Percentiles rank a stretch among this genome's conserved stretches.
phyloP scores from a whole-genome alignment of 1,284 basidiomycete species.

The Rhodotorula sp. region DNA sequence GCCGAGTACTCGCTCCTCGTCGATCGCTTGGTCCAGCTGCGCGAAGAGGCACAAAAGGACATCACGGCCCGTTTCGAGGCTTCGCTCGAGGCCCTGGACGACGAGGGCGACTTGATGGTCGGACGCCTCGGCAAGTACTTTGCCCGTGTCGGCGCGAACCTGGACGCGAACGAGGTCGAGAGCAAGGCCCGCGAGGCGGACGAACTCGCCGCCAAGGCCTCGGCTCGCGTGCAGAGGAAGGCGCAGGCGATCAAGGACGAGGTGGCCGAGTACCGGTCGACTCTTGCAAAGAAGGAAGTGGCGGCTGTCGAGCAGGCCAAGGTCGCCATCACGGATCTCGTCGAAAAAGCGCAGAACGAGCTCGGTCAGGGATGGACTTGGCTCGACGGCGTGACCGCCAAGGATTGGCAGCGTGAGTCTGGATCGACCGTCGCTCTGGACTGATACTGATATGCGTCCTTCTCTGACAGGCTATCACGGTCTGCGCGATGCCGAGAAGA shows the following conservation, averaged over 20 bases:
- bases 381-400: slow-evolving; percentile 42
- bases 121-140: slow-evolving; percentile 35
- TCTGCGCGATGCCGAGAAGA: slow-evolving; percentile 36
- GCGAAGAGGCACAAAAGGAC: slow-evolving; percentile 34
- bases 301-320: slow-evolving; percentile 35
- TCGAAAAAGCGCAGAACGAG: slow-evolving; percentile 41
- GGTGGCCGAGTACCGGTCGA: slow-evolving; percentile 32
- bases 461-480: slow-evolving; percentile 39
- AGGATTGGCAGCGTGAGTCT: slow-evolving; percentile 41
- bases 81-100: slow-evolving; percentile 32
- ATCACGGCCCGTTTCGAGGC: slow-evolving; percentile 40
- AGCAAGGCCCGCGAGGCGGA: slow-evolving; percentile 28
- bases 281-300: slow-evolving; percentile 27
- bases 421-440: too few relatives aligned
- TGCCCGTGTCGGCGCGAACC: slow-evolving; percentile 10
- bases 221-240: slow-evolving; percentile 31
- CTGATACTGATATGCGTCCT: too few relatives aligned
- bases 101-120: slow-evolving; percentile 40
- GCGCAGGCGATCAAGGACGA: slow-evolving; percentile 35
- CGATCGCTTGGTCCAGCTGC: slow-evolving; percentile 35
- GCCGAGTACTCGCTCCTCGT: slow-evolving; percentile 39
- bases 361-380: slow-evolving; percentile 42
- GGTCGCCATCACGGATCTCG: slow-evolving; percentile 33
- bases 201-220: slow-evolving; percentile 32
- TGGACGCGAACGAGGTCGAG: slow-evolving; percentile 19